Evolutionary conservation across 2,329 filamentous ascomycete species (phyloP), one percentile per base, ranked within the genome.

Genomic region (Truncatella angustata): DNA sequence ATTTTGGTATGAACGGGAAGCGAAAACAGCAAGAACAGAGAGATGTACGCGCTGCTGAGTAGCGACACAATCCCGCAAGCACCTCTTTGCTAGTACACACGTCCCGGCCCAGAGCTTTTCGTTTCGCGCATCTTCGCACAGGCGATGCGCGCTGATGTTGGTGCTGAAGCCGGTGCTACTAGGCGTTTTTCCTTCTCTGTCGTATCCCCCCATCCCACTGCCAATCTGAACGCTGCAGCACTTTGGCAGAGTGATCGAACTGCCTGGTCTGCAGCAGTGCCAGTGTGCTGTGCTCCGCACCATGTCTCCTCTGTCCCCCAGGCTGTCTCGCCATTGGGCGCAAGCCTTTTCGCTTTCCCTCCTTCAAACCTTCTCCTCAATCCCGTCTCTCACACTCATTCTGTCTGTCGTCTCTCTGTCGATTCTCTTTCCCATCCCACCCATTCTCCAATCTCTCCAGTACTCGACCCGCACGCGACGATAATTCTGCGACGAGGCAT

Each of bases 261-360:
- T 43, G 40, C 40, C 24, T 24, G 32, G 34, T 49, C n/a, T n/a
- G n/a, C n/a, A n/a, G 45, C 34, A 23, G 30, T 23, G 28, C 40
- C 40, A 44, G 40, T 23, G 45, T 34, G 21, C 40, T 43, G 40
- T 20, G 47, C 47, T 50, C 47, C 47, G 47, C 47, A 40, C 47
- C 47, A 50, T 23, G 16, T 49, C 45, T 49, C 45, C 45, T 37
- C 45, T 20, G 18, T 49, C 45, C 30, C 32, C 32, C 45, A 30
- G 34, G 30, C 34, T 34, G 32, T 37, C 32, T 34, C 39, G 36
- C 47, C 47, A 50, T 50, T 50, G 47, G 47, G 47, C 47, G 47
- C 47, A 50, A 50, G 47, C 36, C 47, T 42, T 50, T 50, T 50
- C 47, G 47, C 47, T 50, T 50, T 50, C 47, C 47, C 47, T 50